Evolutionary conservation across 2,329 filamentous ascomycete genomes (phyloP).

Genomic region (Pseudomassariella vexata): DNA sequence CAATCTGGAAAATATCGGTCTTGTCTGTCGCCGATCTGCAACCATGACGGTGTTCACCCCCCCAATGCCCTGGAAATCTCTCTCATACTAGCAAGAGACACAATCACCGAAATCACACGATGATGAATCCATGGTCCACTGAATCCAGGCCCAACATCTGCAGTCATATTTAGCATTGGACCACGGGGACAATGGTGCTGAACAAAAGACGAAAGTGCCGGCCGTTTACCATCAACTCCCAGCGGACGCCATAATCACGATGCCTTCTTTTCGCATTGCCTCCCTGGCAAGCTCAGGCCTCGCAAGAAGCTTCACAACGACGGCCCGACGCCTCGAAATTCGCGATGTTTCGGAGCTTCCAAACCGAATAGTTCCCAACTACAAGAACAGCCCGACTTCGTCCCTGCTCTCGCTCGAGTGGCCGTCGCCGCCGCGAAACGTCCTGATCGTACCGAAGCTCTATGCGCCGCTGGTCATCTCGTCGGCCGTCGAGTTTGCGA

Average conservation of each 20-base stretch:
- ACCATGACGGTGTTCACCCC: too few relatives aligned
- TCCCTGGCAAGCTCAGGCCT: neutral
- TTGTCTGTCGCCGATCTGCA: too few relatives aligned
- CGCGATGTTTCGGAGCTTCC: slow-evolving; percentile 44
- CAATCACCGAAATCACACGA: too few relatives aligned
- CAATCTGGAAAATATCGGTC: too few relatives aligned
- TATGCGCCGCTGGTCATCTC: slow-evolving; percentile 46
- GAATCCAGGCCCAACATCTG: too few relatives aligned
- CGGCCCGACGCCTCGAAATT: slow-evolving; percentile 38
- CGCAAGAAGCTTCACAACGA: slow-evolving; percentile 42
- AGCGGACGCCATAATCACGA: slow-evolving; percentile 4
- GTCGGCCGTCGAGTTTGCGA: slow-evolving; percentile 51
- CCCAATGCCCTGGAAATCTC: too few relatives aligned
- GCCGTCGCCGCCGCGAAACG: slow-evolving; percentile 48
- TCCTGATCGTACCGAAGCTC: slow-evolving; percentile 55
- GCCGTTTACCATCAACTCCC: neutral
- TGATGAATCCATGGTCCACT: too few relatives aligned
- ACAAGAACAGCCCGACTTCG: slow-evolving; percentile 52
- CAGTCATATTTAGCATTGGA: too few relatives aligned
- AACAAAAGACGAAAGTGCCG: too few relatives aligned
- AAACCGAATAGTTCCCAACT: slow-evolving; percentile 54
- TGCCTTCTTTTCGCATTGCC: neutral
- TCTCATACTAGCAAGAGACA: too few relatives aligned
- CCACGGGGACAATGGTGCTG: too few relatives aligned
- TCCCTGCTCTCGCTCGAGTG: slow-evolving; percentile 51